Conservation (phyloP, 208 protist genomes). For the Acanthamoeba triangularis region DNA sequence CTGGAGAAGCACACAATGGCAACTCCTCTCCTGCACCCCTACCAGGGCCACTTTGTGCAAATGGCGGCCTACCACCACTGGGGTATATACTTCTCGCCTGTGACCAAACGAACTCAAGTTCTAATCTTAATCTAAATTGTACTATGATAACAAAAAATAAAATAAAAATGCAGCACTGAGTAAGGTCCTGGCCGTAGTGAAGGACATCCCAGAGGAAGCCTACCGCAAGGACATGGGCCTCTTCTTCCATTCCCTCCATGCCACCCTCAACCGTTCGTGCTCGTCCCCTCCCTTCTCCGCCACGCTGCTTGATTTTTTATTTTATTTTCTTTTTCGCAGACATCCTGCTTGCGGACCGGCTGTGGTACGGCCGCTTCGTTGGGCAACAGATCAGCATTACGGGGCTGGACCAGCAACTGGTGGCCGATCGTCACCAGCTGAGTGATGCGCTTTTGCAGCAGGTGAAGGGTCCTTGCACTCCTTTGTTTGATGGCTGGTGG, state of each 20-base stretch:
- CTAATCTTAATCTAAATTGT: neutral
- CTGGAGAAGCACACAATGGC: too few relatives aligned
- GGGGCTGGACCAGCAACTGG: neutral
- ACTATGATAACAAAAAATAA: neutral
- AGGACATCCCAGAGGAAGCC: neutral
- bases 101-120: neutral
- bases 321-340: neutral
- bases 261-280: neutral
- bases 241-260: constrained; percentile 33
- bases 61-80: constrained; percentile 20
- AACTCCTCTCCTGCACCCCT: neutral
- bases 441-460: neutral
- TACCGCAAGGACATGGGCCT: neutral
- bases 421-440: neutral
- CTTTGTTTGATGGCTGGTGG: neutral
- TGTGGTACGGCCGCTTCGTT: constrained; percentile 55
- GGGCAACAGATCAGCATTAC: neutral
- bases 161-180: neutral
- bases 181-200: neutral
- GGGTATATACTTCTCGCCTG: neutral
- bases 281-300: neutral
- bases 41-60: neutral
- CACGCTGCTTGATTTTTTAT: neutral
- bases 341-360: neutral
- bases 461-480: neutral